Evolutionary conservation across 2,329 filamentous ascomycete genomes (phyloP).

Genomic region (Xylariaceae sp.): DNA sequence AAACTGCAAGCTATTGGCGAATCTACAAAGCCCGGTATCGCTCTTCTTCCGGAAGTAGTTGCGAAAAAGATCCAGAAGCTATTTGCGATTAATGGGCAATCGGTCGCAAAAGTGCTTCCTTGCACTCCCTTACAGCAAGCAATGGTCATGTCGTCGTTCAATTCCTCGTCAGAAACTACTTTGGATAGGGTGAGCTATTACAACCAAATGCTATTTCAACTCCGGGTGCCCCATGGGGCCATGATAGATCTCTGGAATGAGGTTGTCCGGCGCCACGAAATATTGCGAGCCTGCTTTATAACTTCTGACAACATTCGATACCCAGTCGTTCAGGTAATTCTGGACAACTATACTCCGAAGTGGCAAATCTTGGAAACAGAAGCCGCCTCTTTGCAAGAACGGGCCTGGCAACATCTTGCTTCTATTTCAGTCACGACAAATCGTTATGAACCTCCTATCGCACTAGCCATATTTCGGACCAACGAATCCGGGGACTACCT

Average conservation of each 20-base stretch:
- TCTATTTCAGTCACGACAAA: slow-evolving; percentile 41
- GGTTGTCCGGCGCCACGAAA: slow-evolving; percentile 64
- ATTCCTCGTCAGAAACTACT: slow-evolving; percentile 18
- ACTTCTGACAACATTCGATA: slow-evolving; percentile 56
- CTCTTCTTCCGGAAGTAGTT: slow-evolving; percentile 28
- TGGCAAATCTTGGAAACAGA: slow-evolving; percentile 39
- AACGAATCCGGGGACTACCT: slow-evolving; percentile 35
- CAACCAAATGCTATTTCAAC: slow-evolving; percentile 64
- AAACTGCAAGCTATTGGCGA: neutral
- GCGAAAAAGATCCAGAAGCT: slow-evolving; percentile 30
- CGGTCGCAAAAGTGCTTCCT: slow-evolving; percentile 59
- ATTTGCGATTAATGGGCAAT: slow-evolving; percentile 33
- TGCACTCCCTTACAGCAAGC: slow-evolving; percentile 86
- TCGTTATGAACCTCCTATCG: slow-evolving; percentile 43
- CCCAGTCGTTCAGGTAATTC: slow-evolving; percentile 69
- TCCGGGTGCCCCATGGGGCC: slow-evolving; percentile 46
- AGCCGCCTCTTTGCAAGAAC: slow-evolving; percentile 15
- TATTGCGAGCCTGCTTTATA: slow-evolving; percentile 73
- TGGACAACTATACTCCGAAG: slow-evolving; percentile 43
- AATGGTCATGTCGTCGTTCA: slow-evolving; percentile 62
- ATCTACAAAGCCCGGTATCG: neutral
- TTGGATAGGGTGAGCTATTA: slow-evolving; percentile 55
- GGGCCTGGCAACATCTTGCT: slow-evolving; percentile 36
- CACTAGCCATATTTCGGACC: slow-evolving; percentile 40
- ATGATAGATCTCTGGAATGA: slow-evolving; percentile 59